A percentile compares a stretch with the other conserved stretches of the same genome.
These are phyloP conservation scores for Nannochloris sp. DNA, from an alignment of 139 green algal species.

Conservation along the genomic window DNA sequence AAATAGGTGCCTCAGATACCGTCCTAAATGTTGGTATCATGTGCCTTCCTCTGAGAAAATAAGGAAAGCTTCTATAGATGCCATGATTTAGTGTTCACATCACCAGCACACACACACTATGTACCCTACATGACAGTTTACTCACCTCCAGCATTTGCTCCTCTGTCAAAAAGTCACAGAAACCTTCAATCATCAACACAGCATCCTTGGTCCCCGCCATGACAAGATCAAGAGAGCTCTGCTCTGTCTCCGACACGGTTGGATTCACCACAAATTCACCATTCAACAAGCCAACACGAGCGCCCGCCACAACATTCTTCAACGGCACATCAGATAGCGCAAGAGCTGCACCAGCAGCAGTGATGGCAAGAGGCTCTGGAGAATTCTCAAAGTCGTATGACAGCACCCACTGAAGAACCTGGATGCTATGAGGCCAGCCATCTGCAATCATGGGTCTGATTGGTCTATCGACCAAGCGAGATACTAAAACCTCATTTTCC, in stretches of 20 bases:
- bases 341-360: conserved; percentile 72
- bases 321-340: conserved; percentile 80
- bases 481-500: conserved; percentile 79
- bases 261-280: conserved; percentile 77
- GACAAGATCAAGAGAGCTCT: conserved; percentile 70
- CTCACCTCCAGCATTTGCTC: conserved; percentile 76
- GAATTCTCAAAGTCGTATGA: conserved; percentile 73
- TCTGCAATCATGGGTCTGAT: conserved; percentile 85
- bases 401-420: conserved; percentile 75
- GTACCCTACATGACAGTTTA: background rate
- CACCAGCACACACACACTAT: conserved; percentile 3
- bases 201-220: conserved; percentile 82
- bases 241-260: conserved; percentile 50
- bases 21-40: conserved; percentile 25
- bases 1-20: conserved; percentile 26
- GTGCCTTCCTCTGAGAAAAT: background rate
- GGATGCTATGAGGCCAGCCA: conserved; percentile 82
- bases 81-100: conserved; percentile 10
- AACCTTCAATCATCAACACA: conserved; percentile 98
- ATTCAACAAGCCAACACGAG: conserved; percentile 70
- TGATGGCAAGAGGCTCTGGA: conserved; percentile 90
- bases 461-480: conserved; percentile 85
- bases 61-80: conserved; percentile 11
- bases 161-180: conserved; percentile 85
- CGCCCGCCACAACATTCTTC: conserved; percentile 66